A percentile compares a stretch with the other conserved stretches of the same genome.
These are phyloP conservation scores for Hansenula anomala DNA, from an alignment of 1,139 yeast genomes.

Conservation along the genomic window DNA sequence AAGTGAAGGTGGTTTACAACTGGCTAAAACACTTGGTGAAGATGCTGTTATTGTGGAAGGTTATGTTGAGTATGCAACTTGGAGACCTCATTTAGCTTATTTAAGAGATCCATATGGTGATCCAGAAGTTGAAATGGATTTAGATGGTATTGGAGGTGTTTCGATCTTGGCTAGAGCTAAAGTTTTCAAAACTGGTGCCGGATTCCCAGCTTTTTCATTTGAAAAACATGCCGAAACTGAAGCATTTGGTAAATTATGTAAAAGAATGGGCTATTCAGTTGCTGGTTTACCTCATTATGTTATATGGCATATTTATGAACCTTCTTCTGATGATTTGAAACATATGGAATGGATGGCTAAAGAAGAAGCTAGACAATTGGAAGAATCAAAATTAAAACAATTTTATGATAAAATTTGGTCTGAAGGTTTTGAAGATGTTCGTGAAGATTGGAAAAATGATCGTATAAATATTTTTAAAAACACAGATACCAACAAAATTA, in stretches of 20 bases:
- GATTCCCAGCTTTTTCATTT: constrained; percentile 87
- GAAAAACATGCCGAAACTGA: constrained; percentile 92
- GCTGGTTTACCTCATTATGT: constrained; percentile 87
- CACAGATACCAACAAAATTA: constrained; percentile 48
- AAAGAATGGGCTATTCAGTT: constrained; percentile 76
- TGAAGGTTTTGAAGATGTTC: constrained; percentile 71
- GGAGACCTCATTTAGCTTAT: constrained; percentile 90
- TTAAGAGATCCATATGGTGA: constrained; percentile 84
- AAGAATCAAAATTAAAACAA: constrained; percentile 60
- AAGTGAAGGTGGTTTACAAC: constrained; percentile 73
- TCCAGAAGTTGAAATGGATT: constrained; percentile 79
- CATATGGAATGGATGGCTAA: constrained; percentile 98
- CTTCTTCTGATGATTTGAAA: constrained; percentile 78
- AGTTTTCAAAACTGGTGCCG: constrained; percentile 76
- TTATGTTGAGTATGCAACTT: constrained; percentile 85
- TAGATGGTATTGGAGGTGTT: constrained; percentile 92
- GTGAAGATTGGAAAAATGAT: constrained; percentile 63
- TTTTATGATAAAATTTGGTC: constrained; percentile 74
- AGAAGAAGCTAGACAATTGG: constrained; percentile 72
- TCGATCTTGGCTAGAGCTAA: constrained; percentile 76
- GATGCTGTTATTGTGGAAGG: constrained; percentile 92
- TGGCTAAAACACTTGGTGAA: constrained; percentile 74
- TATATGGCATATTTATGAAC: constrained; percentile 91
- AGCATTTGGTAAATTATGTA: constrained; percentile 84
- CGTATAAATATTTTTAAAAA: constrained; percentile 64